Conservation (phyloP, 176 grass and related monocot species). For the Canna indica region DNA sequence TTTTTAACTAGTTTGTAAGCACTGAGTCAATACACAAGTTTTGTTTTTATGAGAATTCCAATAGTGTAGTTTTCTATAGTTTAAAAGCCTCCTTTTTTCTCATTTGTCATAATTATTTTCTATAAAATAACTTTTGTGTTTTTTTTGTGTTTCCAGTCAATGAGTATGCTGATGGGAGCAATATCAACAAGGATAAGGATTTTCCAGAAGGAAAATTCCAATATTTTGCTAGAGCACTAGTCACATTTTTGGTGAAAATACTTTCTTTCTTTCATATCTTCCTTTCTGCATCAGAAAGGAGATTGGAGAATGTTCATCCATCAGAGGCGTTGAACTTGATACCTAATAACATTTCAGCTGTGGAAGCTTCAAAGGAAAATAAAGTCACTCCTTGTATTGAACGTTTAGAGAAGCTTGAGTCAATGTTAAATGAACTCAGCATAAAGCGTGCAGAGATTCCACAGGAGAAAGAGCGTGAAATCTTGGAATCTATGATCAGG, state of each 20-base stretch:
- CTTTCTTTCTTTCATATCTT: slow-evolving; percentile 40
- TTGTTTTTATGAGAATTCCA: neutral
- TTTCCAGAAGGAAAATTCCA: slow-evolving; percentile 24
- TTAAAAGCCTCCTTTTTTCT: neutral
- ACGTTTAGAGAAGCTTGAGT: slow-evolving; percentile 60
- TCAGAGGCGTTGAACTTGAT: slow-evolving; percentile 3
- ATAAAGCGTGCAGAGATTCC: slow-evolving; percentile 54
- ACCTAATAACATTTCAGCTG: slow-evolving; percentile 14
- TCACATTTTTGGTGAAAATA: slow-evolving; percentile 55
- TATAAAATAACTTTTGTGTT: neutral
- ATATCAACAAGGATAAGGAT: slow-evolving; percentile 18
- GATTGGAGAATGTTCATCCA: slow-evolving; percentile 27
- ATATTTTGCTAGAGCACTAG: slow-evolving; percentile 29
- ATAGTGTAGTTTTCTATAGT: neutral
- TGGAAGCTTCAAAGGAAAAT: slow-evolving; percentile 17
- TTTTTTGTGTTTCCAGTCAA: slow-evolving; percentile 21
- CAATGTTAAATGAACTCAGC: slow-evolving; percentile 50
- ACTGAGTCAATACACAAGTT: no score
- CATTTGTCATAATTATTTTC: neutral
- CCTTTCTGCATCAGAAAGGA: slow-evolving; percentile 31
- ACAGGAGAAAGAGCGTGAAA: slow-evolving; percentile 47
- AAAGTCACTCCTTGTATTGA: slow-evolving; percentile 38
- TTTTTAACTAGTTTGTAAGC: no score
- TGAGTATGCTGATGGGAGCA: slow-evolving; percentile 12
- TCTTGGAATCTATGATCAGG: slow-evolving; percentile 61